Base-by-base conservation (phyloP, 495 filamentous ascomycete species). In the Glutinoglossum americanum region DNA sequence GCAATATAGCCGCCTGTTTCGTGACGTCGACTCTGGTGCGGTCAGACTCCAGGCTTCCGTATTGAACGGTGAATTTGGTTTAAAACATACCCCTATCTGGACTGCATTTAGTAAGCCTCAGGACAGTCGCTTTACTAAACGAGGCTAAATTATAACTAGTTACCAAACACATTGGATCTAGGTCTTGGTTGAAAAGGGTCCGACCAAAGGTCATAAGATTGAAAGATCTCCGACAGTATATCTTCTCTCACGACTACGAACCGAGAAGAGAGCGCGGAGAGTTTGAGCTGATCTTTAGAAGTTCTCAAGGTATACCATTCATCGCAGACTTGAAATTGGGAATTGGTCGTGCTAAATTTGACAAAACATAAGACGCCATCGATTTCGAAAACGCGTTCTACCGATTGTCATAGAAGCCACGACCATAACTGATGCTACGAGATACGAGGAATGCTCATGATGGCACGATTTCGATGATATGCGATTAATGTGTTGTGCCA, bases 1-100 rank as follows among this genome's bases (percentile, higher is more conserved):
- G 15, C 25, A 30, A 32, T 21, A 28, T 28, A 53, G 49, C 7
- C 49, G 49, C 25, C 15, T 53, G 49, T 53, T 53, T 10, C 23
- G 28, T 3, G 49, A 53, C 28, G 4, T 30, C 11, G 49, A 53
- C 26, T 53, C 49, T 4, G 49, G 49, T 27, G 49, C 49, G 4
- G 49, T 53, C 13, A 53, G 49, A 30, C 49, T 53, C 28, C 49
- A 53, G 26, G 49, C 49, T 10, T 53, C 49, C 11, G 49, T 53
- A 30, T 30, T 53, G 49, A 53, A 28, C 11, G 49, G 49, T 15
- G 49, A 53, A 53, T 53, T 53, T 30, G 49, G 49, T 4, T 53
- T 53, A 21, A 53, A 53, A 53, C 23, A 53, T 21, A 53, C 49
- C 49, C 49, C 49, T 15, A 53, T 53, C 49, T 53, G 49, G 49